Conservation (phyloP, 805 yeast species). For the Candida odintsovae region DNA sequence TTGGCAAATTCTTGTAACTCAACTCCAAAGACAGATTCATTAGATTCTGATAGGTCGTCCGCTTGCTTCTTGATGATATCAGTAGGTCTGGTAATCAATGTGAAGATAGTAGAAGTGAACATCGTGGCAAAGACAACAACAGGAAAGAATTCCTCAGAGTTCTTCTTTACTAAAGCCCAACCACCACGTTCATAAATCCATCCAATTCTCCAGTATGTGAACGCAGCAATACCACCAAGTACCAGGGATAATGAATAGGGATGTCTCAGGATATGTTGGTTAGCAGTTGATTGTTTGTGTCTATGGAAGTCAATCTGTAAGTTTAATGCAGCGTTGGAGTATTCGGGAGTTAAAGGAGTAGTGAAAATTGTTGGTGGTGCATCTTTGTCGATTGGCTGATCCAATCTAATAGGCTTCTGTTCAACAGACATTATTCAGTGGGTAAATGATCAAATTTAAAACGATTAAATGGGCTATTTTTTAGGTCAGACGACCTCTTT, state of each 20-base stretch:
- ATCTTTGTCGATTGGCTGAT: conserved; percentile 47
- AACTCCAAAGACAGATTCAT: conserved; percentile 41
- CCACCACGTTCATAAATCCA: conserved; percentile 13
- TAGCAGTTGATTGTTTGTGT: conserved; percentile 20
- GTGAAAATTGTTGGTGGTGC: conserved; percentile 49
- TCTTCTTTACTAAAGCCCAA: conserved; percentile 8
- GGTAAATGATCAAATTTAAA: not conserved
- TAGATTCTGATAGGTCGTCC: conserved; percentile 31
- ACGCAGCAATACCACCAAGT: not conserved
- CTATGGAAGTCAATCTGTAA: conserved; percentile 52
- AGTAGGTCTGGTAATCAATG: conserved; percentile 36
- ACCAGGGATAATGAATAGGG: conserved; percentile 32
- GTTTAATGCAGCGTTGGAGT: conserved; percentile 53
- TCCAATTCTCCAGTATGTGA: conserved; percentile 13
- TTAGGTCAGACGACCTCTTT: not conserved
- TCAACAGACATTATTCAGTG: not conserved
- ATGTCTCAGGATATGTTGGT: conserved; percentile 38
- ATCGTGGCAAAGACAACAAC: conserved; percentile 34
- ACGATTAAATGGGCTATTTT: too few relatives aligned
- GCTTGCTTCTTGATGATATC: conserved; percentile 41
- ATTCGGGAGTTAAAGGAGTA: conserved; percentile 46
- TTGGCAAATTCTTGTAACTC: conserved; percentile 44
- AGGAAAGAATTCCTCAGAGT: conserved; percentile 19
- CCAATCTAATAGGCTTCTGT: conserved; percentile 49
- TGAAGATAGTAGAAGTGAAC: conserved; percentile 34